A percentile compares a stretch with the other conserved stretches of the same genome.
phyloP scores from a whole-genome alignment of 257 asterid species.

The Gentiana straminea region DNA sequence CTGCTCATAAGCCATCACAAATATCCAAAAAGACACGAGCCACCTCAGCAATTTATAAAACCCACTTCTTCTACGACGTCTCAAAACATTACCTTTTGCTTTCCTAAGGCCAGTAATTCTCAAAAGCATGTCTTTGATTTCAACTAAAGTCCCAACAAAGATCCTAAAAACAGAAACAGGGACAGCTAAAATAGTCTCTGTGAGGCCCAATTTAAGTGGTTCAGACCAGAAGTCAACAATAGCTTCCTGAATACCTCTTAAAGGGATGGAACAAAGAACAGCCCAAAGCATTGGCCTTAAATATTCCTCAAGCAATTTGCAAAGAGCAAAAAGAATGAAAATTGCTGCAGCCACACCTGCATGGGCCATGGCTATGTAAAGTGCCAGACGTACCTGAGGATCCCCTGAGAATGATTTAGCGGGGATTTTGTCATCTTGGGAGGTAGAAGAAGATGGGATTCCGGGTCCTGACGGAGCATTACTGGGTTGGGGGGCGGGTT shows the following conservation, averaged over 20 bases:
- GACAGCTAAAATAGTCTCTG: constrained; percentile 74
- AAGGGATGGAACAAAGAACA: constrained; percentile 82
- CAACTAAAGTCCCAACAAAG: constrained; percentile 69
- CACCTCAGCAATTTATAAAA: constrained; percentile 57
- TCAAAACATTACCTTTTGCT: constrained; percentile 19
- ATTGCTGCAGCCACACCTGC: constrained; percentile 65
- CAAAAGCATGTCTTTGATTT: constrained; percentile 39
- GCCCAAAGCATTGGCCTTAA: constrained; percentile 89
- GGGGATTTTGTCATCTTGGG: constrained; percentile 6
- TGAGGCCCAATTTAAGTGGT: constrained; percentile 76
- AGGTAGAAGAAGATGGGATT: background rate
- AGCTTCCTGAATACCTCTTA: constrained; percentile 76
- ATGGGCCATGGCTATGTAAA: constrained; percentile 97
- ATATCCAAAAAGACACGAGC: constrained; percentile 87
- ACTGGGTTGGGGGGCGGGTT: constrained; percentile 44
- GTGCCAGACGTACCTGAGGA: constrained; percentile 92
- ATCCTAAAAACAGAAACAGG: constrained; percentile 74
- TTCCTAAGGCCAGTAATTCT: constrained; percentile 39
- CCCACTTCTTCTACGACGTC: constrained; percentile 55
- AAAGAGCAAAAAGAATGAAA: constrained; percentile 56
- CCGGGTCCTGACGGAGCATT: constrained; percentile 13
- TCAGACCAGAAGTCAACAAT: constrained; percentile 83
- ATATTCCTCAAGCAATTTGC: constrained; percentile 71
- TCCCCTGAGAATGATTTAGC: constrained; percentile 37
- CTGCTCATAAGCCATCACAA: constrained; percentile 67